Conservation (phyloP, 768 basidiomycete genomes). For the Peribolospora baueri region DNA sequence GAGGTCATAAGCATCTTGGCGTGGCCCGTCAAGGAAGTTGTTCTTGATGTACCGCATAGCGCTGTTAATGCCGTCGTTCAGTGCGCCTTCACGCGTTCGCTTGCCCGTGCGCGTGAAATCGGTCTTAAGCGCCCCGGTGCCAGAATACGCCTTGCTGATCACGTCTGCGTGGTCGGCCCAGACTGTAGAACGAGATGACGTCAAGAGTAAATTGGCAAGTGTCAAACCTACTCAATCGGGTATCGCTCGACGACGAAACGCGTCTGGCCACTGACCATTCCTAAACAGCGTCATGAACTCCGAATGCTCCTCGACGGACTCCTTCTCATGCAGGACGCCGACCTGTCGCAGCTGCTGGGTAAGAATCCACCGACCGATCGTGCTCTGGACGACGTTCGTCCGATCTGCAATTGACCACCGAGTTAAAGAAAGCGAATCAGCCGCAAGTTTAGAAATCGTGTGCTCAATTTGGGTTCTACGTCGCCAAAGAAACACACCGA, state of each 20-base stretch:
- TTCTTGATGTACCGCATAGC: slow-evolving; percentile 72
- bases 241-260: background rate
- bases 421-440: background rate
- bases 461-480: too few species aligned
- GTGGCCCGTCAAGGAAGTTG: slow-evolving; percentile 82
- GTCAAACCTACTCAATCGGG: background rate
- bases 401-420: slow-evolving; percentile 35
- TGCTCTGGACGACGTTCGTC: slow-evolving; percentile 86
- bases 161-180: slow-evolving; percentile 94
- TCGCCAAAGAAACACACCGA: background rate
- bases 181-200: slow-evolving; percentile 28
- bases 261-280: slow-evolving; percentile 36
- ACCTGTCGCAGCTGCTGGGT: slow-evolving; percentile 47
- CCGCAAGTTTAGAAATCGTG: too few species aligned
- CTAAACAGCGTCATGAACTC: slow-evolving; percentile 60
- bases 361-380: slow-evolving; percentile 65
- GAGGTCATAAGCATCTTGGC: slow-evolving; percentile 89
- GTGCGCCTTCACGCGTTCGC: slow-evolving; percentile 48
- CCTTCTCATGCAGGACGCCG: slow-evolving; percentile 45
- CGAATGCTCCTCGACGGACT: slow-evolving; percentile 57
- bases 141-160: slow-evolving; percentile 73
- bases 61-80: slow-evolving; percentile 73
- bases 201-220: background rate
- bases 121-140: slow-evolving; percentile 84
- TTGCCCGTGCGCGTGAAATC: slow-evolving; percentile 89